Evolutionary conservation across 2,329 filamentous ascomycete genomes (phyloP).

Genomic region (Cladosporium sp.): DNA sequence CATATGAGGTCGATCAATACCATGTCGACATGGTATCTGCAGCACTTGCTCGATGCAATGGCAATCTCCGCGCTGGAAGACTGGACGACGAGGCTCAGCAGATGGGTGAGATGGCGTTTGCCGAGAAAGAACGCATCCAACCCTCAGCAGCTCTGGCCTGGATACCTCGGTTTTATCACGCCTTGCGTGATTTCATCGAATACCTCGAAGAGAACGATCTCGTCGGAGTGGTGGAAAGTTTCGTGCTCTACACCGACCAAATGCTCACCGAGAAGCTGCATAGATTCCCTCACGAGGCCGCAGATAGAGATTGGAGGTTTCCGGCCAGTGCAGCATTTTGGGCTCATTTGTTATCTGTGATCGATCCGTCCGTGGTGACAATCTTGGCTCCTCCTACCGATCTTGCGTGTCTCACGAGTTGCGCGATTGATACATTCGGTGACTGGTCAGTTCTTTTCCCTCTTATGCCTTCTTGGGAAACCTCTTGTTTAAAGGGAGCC

Average conservation of each 20-base stretch:
- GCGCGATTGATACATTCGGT: conserved; percentile 49
- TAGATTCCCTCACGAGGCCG: conserved; percentile 35
- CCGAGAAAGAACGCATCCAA: conserved; percentile 7
- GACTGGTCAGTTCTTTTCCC: conserved; percentile 2
- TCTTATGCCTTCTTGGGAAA: too few relatives aligned
- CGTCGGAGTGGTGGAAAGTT: conserved; percentile 35
- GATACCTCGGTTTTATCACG: conserved; percentile 21
- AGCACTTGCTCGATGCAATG: neutral
- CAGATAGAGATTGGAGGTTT: conserved; percentile 27
- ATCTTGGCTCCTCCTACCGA: conserved; percentile 56
- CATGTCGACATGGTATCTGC: neutral
- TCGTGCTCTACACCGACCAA: conserved; percentile 41
- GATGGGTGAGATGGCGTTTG: conserved; percentile 3
- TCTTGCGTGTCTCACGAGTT: conserved; percentile 58
- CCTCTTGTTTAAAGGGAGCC: too few relatives aligned
- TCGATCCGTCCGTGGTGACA: conserved; percentile 45
- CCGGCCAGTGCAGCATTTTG: conserved; percentile 38
- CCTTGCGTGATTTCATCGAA: conserved; percentile 19
- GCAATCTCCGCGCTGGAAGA: neutral
- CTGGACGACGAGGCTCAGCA: conserved; percentile 1
- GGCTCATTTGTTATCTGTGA: conserved; percentile 50
- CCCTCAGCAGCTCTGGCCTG: conserved; percentile 10
- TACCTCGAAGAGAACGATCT: conserved; percentile 22
- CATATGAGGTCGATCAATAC: neutral
- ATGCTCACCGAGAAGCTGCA: conserved; percentile 16